Conservation (phyloP, 2,329 filamentous ascomycete genomes). For the Paecilomyces sp. region DNA sequence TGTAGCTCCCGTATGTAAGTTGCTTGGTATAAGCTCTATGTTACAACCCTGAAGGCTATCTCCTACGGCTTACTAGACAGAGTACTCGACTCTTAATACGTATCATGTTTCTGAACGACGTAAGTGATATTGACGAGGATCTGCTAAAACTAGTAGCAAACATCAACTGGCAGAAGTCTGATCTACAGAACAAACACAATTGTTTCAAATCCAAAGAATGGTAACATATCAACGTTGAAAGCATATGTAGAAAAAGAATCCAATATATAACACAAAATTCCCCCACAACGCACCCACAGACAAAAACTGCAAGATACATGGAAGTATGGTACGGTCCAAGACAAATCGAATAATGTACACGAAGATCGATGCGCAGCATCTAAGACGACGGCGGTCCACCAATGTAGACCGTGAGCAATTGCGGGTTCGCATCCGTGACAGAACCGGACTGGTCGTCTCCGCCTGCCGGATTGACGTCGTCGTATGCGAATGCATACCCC, state of each 20-base stretch:
- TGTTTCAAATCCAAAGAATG: neutral
- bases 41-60: no score
- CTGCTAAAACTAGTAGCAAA: neutral
- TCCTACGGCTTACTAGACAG: no score
- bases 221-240: neutral
- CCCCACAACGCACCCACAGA: neutral
- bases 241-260: neutral
- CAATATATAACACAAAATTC: neutral
- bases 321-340: neutral
- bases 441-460: slow-evolving; percentile 50
- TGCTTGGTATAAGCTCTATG: no score
- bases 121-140: no score
- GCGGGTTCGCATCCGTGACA: slow-evolving; percentile 41
- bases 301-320: neutral
- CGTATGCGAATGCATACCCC: slow-evolving; percentile 62
- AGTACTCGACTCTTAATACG: no score
- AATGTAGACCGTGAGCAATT: slow-evolving; percentile 40
- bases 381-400: slow-evolving; percentile 27
- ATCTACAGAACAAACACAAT: neutral
- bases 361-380: neutral
- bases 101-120: no score
- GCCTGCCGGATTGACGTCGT: slow-evolving; percentile 54
- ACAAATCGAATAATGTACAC: neutral
- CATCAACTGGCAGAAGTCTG: neutral
- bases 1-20: no score